Evolutionary conservation across 2,329 filamentous ascomycete species (phyloP).

Genomic region (Orbilia oligospora): DNA sequence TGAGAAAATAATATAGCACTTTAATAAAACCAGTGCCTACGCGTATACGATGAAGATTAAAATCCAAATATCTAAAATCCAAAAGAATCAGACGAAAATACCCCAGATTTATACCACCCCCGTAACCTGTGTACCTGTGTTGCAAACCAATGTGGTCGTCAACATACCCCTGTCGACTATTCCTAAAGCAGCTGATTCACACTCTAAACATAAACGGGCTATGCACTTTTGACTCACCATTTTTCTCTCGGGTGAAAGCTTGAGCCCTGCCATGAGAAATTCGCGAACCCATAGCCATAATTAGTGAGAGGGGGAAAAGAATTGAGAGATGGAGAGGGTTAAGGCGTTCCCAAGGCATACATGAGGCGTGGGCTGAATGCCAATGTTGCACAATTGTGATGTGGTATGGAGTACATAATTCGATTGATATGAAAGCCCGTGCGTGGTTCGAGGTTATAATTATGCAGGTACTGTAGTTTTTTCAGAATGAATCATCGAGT

Average conservation of each 20-base stretch:
- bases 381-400: slow-evolving; percentile 4
- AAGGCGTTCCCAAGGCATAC: slow-evolving; percentile 20
- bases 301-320: neutral
- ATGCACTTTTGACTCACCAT: slow-evolving; percentile 1
- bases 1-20: neutral
- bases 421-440: neutral
- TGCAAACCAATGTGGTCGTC: neutral
- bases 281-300: neutral
- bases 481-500: slow-evolving; percentile 17
- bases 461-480: neutral
- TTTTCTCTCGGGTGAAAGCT: neutral
- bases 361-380: neutral
- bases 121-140: neutral
- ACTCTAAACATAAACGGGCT: no score
- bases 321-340: neutral
- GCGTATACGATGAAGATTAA: neutral
- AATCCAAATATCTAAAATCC: no score
- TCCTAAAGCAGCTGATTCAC: neutral
- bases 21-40: neutral
- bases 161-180: neutral
- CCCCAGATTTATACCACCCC: slow-evolving; percentile 5
- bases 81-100: no score
- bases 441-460: slow-evolving; percentile 10
- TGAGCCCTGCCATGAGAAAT: neutral
- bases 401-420: no score